A percentile compares a stretch with the other conserved stretches of the same genome.
Evolutionary conservation across 139 green algal species (phyloP).

Genomic region (Zygnema circumcarinatum): DNA sequence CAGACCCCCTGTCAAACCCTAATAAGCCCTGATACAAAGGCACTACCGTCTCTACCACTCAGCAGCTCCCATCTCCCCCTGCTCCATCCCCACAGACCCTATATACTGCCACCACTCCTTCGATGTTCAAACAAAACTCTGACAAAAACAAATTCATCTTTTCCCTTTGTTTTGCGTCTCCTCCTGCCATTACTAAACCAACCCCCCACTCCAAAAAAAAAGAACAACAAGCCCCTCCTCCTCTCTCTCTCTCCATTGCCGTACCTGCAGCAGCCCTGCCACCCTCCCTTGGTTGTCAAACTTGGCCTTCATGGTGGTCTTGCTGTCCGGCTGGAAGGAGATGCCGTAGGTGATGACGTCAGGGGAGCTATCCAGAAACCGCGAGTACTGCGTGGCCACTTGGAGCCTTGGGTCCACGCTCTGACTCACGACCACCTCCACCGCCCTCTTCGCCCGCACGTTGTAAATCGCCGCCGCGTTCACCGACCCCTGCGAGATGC

Average conservation of each 20-base stretch:
- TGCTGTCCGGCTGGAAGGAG: background rate
- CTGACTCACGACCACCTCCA: background rate
- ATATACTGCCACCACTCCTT: too few relatives aligned
- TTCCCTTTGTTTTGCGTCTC: too few relatives aligned
- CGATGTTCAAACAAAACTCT: too few relatives aligned
- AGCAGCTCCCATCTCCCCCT: too few relatives aligned
- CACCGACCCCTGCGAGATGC: background rate
- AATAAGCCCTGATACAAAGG: too few relatives aligned
- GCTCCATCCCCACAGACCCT: too few relatives aligned
- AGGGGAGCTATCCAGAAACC: background rate
- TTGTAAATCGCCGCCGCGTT: background rate
- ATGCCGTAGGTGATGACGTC: constrained; percentile 7
- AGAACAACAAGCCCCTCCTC: too few relatives aligned
- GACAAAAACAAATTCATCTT: too few relatives aligned
- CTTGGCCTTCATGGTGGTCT: constrained; percentile 18
- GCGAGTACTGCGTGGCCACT: background rate
- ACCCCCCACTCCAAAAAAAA: background rate
- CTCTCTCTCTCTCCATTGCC: too few relatives aligned
- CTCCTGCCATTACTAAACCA: background rate
- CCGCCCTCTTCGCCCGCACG: background rate
- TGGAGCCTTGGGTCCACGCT: background rate
- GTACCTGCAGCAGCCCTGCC: background rate
- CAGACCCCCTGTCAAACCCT: too few relatives aligned
- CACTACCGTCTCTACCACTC: too few relatives aligned
- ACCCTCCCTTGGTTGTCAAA: background rate